phyloP scores from a whole-genome alignment of 306 rosid species.

The Vigna mungo region DNA sequence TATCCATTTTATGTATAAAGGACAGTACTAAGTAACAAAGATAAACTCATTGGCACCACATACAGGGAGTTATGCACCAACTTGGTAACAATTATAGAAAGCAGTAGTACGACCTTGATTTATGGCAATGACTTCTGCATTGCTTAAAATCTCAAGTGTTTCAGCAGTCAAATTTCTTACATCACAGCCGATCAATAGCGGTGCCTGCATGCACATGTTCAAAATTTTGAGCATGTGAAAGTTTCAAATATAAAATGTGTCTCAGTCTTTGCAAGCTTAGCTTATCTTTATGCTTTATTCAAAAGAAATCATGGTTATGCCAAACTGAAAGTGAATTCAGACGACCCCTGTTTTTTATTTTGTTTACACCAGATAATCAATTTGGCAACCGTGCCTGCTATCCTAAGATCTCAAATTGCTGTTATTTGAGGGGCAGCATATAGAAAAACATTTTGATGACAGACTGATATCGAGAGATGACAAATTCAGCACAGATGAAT shows the following conservation, averaged over 20 bases:
- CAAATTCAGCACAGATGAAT: neutral
- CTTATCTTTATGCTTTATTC: conserved; percentile 35
- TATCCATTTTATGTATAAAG: no score
- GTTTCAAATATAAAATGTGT: conserved; percentile 20
- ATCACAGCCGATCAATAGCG: conserved; percentile 88
- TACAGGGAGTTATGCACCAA: conserved; percentile 2
- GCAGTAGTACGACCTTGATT: conserved; percentile 76
- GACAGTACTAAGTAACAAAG: neutral
- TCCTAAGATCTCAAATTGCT: conserved; percentile 13
- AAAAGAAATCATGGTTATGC: conserved; percentile 17
- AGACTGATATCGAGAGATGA: conserved; percentile 2
- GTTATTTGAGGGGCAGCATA: conserved; percentile 21
- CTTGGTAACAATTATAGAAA: conserved; percentile 13
- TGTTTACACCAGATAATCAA: conserved; percentile 14
- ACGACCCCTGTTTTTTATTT: neutral
- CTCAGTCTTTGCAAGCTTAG: conserved; percentile 26
- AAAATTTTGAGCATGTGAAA: conserved; percentile 43
- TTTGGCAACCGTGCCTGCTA: conserved; percentile 11
- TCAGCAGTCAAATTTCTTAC: conserved; percentile 81
- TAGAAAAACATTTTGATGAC: neutral
- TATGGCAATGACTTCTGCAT: conserved; percentile 82
- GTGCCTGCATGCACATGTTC: conserved; percentile 72
- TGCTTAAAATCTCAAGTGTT: conserved; percentile 71
- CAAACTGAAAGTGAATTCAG: conserved; percentile 21
- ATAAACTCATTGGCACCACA: neutral